Conservation (phyloP, 495 filamentous ascomycete species). For the Staphylotrichum tortipilum region DNA sequence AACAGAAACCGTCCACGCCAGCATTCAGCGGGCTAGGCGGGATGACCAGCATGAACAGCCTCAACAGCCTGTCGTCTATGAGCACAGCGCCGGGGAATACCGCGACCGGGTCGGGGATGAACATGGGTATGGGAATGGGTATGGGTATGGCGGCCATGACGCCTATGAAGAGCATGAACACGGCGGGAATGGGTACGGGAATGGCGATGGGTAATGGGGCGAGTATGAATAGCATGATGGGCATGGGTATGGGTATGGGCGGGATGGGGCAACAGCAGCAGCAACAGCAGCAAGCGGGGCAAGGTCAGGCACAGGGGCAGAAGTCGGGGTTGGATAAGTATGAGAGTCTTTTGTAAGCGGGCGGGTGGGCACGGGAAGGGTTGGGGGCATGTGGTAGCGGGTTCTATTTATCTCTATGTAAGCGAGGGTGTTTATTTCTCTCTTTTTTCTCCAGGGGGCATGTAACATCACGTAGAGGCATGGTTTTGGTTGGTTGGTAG, state of each 20-base stretch:
- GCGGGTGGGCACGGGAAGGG: too few relatives aligned
- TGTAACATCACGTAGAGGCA: too few relatives aligned
- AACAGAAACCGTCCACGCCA: not conserved
- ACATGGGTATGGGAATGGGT: conserved; percentile 7
- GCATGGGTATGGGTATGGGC: conserved; percentile 1
- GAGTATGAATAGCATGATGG: conserved; percentile 14
- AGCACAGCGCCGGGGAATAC: not conserved
- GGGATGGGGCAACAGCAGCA: conserved; percentile 16
- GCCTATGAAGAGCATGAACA: conserved; percentile 18
- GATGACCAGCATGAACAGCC: not conserved
- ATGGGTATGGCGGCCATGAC: not conserved
- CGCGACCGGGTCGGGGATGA: conserved; percentile 16
- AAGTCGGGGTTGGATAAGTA: conserved; percentile 67
- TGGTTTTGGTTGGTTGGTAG: too few relatives aligned
- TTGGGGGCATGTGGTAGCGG: too few relatives aligned
- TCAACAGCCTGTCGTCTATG: conserved; percentile 6
- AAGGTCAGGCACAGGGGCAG: conserved; percentile 36
- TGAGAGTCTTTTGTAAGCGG: conserved; percentile 63
- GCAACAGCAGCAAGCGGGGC: conserved; percentile 22
- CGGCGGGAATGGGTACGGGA: conserved; percentile 17
- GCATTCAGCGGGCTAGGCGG: conserved; percentile 8
- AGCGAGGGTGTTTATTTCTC: too few relatives aligned
- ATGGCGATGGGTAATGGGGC: conserved; percentile 19
- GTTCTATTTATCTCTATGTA: too few relatives aligned
- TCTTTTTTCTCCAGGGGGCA: too few relatives aligned